phyloP scores from a whole-genome alignment of 352 stramenopile genomes.

The Globisporangium splendens region DNA sequence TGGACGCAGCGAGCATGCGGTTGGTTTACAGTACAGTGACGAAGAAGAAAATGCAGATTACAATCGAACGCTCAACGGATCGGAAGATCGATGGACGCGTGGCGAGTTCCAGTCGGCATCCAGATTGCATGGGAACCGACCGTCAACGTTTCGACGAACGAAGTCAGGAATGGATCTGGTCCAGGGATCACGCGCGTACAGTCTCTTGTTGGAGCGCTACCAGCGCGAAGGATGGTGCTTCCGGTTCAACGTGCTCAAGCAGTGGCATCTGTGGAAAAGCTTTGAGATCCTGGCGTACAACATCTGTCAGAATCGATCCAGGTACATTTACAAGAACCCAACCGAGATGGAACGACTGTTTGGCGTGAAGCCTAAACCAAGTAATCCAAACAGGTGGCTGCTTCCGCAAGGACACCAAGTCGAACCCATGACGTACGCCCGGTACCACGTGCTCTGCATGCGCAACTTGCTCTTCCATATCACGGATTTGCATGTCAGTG shows the following conservation, averaged over 20 bases:
- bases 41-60: conserved; percentile 24
- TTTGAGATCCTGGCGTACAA: conserved; percentile 88
- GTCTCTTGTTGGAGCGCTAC: conserved; percentile 68
- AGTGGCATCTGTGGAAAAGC: conserved; percentile 86
- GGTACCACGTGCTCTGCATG: conserved; percentile 84
- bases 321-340: conserved; percentile 89
- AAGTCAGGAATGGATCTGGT: conserved; percentile 79
- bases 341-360: conserved; percentile 81
- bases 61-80: conserved; percentile 21
- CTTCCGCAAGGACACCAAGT: conserved; percentile 18
- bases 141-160: conserved; percentile 29
- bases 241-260: conserved; percentile 73
- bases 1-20: not conserved
- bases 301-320: conserved; percentile 81
- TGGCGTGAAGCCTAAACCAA: conserved; percentile 26
- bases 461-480: conserved; percentile 82
- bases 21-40: conserved; percentile 14
- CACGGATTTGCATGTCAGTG: conserved; percentile 73
- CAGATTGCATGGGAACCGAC: conserved; percentile 10
- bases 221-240: conserved; percentile 80
- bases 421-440: conserved; percentile 56
- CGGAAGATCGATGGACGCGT: conserved; percentile 20
- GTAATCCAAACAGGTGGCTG: not conserved
- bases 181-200: conserved; percentile 66
- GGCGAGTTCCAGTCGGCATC: conserved; percentile 7